These are phyloP conservation scores for Monosporascus sp. DNA, from an alignment of 2,329 filamentous ascomycete species.

Conservation along the genomic window DNA sequence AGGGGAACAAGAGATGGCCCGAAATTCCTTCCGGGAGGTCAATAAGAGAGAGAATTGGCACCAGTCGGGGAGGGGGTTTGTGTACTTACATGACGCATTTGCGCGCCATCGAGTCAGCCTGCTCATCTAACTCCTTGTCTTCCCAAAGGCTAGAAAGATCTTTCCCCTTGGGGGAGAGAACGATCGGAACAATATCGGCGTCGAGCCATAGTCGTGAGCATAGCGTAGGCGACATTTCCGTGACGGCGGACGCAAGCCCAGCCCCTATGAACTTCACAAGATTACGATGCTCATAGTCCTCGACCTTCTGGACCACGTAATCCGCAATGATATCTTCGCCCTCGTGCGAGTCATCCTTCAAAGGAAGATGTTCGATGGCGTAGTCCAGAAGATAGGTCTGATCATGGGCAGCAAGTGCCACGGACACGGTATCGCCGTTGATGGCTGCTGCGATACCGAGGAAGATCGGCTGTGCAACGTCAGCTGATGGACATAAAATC, in stretches of 20 bases:
- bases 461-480: conserved; percentile 46
- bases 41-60: background rate
- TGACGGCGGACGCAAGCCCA: conserved; percentile 58
- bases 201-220: conserved; percentile 70
- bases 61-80: background rate
- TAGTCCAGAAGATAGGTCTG: conserved; percentile 71
- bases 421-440: conserved; percentile 44
- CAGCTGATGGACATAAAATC: background rate
- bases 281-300: conserved; percentile 58
- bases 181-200: conserved; percentile 69
- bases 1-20: conserved; percentile 67
- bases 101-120: conserved; percentile 74
- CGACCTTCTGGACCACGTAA: conserved; percentile 51
- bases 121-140: conserved; percentile 64
- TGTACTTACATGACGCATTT: conserved; percentile 65
- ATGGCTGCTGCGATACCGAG: conserved; percentile 56
- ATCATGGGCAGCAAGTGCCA: conserved; percentile 68
- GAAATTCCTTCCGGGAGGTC: conserved; percentile 50
- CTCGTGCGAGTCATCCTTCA: conserved; percentile 31
- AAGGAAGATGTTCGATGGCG: conserved; percentile 52
- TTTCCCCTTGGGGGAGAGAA: conserved; percentile 46
- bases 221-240: conserved; percentile 56
- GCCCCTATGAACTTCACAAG: conserved; percentile 70
- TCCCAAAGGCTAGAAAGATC: conserved; percentile 36
- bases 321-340: conserved; percentile 48